Evolutionary conservation across 352 stramenopile species (phyloP).

Genomic region (Aphanomyces cochlioides): DNA sequence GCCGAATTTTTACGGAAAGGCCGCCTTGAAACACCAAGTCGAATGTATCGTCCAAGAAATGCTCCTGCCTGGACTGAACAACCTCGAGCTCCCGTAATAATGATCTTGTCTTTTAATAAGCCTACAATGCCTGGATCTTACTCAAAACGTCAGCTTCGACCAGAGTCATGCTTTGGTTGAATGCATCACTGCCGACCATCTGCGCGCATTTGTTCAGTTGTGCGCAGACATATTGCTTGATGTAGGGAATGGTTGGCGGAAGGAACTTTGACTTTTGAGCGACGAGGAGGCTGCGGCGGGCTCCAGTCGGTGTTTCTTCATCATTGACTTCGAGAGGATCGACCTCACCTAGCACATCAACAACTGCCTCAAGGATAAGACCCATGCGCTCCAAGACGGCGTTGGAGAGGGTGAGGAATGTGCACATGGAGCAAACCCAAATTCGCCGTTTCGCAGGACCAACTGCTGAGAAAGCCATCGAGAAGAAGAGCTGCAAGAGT

Average conservation of each 20-base stretch:
- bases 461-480: constrained; percentile 55
- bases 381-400: constrained; percentile 52
- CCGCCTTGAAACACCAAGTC: constrained; percentile 58
- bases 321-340: constrained; percentile 1
- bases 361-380: constrained; percentile 60
- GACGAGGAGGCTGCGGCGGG: constrained; percentile 15
- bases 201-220: constrained; percentile 23
- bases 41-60: constrained; percentile 74
- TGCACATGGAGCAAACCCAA: constrained; percentile 57
- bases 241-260: constrained; percentile 12
- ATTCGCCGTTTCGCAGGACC: constrained; percentile 55
- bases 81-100: constrained; percentile 51
- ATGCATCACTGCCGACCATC: constrained; percentile 10
- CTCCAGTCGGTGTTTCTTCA: neutral
- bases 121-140: constrained; percentile 26
- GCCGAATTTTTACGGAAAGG: no score
- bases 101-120: constrained; percentile 9
- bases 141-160: constrained; percentile 13
- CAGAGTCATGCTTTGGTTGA: constrained; percentile 19
- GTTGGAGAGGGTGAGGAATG: constrained; percentile 36
- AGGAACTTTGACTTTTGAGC: constrained; percentile 9
- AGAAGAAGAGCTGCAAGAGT: constrained; percentile 74
- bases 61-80: constrained; percentile 78
- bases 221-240: constrained; percentile 27
- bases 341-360: constrained; percentile 63